Evolutionary conservation across 2,329 filamentous ascomycete species (phyloP).

Genomic region (Furcasterigmium sp.): DNA sequence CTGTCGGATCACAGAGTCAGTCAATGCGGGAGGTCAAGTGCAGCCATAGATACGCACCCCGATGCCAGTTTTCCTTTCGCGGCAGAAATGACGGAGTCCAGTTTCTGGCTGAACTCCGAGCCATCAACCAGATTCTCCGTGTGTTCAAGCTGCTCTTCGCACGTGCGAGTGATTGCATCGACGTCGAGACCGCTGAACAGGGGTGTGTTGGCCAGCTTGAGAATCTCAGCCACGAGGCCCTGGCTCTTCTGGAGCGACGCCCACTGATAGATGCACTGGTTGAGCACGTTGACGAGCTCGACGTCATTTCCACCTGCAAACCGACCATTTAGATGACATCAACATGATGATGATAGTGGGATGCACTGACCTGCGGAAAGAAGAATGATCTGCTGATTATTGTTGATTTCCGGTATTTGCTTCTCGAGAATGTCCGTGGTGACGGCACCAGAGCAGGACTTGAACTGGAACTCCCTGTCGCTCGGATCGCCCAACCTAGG

Average conservation of each 20-base stretch:
- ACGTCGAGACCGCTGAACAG: constrained; percentile 5
- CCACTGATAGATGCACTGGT: constrained; percentile 13
- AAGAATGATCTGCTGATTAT: constrained; percentile 6
- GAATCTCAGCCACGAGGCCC: constrained; percentile 3
- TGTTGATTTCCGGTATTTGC: constrained; percentile 9
- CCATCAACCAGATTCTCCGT: constrained; percentile 2
- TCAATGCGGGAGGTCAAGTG: not conserved
- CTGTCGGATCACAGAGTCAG: not conserved
- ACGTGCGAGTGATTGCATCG: constrained; percentile 6
- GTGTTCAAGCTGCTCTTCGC: constrained; percentile 3
- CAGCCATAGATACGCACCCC: constrained; percentile 2
- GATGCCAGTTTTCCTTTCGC: constrained; percentile 6
- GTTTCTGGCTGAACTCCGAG: constrained; percentile 1
- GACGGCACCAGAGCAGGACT: constrained; percentile 12
- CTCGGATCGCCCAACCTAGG: constrained; percentile 6
- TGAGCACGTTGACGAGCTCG: constrained; percentile 13
- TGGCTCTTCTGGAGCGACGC: constrained; percentile 3
- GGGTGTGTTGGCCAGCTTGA: not conserved
- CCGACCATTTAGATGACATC: no score
- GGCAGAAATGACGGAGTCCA: constrained; percentile 3
- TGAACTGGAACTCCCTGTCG: constrained; percentile 10
- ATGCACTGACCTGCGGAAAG: constrained; percentile 7
- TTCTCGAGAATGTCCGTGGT: constrained; percentile 7
- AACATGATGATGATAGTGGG: no score
- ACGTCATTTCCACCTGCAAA: constrained; percentile 8